These are phyloP conservation scores for Striga hermonthica DNA, from an alignment of 305 asterid genomes.

Conservation along the genomic window DNA sequence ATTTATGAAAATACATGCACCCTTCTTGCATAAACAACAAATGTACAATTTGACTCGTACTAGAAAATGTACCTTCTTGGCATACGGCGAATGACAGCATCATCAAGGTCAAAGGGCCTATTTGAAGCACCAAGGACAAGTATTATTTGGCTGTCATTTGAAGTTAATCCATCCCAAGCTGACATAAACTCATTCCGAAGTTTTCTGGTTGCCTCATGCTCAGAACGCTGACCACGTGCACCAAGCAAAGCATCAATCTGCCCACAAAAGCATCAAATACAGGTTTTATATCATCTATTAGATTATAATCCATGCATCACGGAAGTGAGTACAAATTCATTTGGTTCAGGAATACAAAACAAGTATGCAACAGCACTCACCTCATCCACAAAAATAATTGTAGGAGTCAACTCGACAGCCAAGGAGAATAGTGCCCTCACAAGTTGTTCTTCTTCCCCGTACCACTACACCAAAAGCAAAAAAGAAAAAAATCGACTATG, in stretches of 20 bases:
- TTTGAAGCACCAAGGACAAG: conserved; percentile 77
- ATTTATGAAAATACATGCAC: too few relatives aligned
- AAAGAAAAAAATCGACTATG: too few relatives aligned
- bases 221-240: conserved; percentile 42
- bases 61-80: conserved; percentile 55
- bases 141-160: conserved; percentile 64
- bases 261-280: too few relatives aligned
- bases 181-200: conserved; percentile 73
- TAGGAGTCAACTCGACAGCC: conserved; percentile 68
- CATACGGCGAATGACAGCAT: conserved; percentile 76
- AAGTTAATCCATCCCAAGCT: conserved; percentile 76
- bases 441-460: conserved; percentile 71
- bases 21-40: too few relatives aligned
- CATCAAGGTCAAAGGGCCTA: conserved; percentile 79
- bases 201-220: conserved; percentile 55
- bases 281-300: too few relatives aligned
- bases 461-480: conserved; percentile 54
- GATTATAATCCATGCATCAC: too few relatives aligned
- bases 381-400: conserved; percentile 72
- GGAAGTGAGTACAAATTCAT: too few relatives aligned
- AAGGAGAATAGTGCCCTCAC: conserved; percentile 68
- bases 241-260: conserved; percentile 74
- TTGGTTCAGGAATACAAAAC: too few relatives aligned
- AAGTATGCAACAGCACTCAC: conserved; percentile 42
- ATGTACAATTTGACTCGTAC: conserved; percentile 42